Percentiles rank a stretch among this genome's conserved stretches.
These are phyloP conservation scores for Didymellaceae sp. DNA, from an alignment of 2,329 filamentous ascomycete genomes.

Conservation along the genomic window DNA sequence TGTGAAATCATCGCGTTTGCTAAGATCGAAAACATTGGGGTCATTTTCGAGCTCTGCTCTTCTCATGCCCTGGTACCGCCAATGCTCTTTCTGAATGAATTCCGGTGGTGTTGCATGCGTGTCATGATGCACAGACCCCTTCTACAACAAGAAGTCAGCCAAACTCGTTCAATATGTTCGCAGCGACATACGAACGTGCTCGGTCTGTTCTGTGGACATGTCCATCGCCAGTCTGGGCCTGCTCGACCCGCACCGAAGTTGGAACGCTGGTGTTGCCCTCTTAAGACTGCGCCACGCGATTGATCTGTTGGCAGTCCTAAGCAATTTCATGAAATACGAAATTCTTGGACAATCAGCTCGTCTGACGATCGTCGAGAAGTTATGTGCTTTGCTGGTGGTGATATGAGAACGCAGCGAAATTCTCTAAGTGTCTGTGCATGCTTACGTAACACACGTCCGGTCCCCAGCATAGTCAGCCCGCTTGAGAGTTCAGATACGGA, in stretches of 20 bases:
- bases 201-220: slow-evolving; percentile 31
- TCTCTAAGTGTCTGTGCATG: not conserved
- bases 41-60: slow-evolving; percentile 59
- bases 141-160: slow-evolving; percentile 29
- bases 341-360: not conserved
- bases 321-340: slow-evolving; percentile 1
- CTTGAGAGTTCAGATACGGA: no score
- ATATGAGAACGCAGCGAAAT: not conserved
- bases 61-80: slow-evolving; percentile 66
- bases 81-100: slow-evolving; percentile 45
- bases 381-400: not conserved
- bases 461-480: no score
- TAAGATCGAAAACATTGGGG: slow-evolving; percentile 52
- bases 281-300: slow-evolving; percentile 3
- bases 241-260: not conserved
- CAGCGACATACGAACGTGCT: slow-evolving; percentile 44
- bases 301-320: not conserved
- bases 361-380: not conserved
- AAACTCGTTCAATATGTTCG: slow-evolving; percentile 22
- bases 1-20: slow-evolving; percentile 37
- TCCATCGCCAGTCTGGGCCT: slow-evolving; percentile 26
- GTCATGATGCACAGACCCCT: slow-evolving; percentile 42
- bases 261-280: not conserved
- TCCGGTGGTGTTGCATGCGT: slow-evolving; percentile 46
- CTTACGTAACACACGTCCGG: no score